Percentiles rank a stretch among this genome's conserved stretches.
Conservation (phyloP, 257 asterid species). For the Thymus mandschuricus region DNA sequence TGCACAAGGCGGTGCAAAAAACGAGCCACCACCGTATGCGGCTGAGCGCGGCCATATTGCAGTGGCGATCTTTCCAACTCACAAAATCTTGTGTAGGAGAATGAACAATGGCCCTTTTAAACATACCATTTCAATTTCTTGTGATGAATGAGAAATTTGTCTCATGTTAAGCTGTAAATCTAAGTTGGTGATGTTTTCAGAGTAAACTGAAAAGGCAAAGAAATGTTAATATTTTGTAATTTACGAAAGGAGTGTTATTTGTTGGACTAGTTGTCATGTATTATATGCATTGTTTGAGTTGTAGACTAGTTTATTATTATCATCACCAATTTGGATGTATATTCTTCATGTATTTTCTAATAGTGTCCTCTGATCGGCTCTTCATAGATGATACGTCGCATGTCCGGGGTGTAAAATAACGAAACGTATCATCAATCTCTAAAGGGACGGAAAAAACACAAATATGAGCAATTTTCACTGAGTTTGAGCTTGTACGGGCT, state of each 20-base stretch:
- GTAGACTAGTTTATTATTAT: no score
- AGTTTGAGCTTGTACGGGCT: no score
- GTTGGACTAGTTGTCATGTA: background rate
- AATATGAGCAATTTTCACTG: no score
- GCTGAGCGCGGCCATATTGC: constrained; percentile 38
- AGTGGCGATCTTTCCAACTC: constrained; percentile 22
- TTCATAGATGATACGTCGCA: no score
- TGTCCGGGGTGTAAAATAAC: no score
- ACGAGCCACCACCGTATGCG: constrained; percentile 36
- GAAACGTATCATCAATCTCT: no score
- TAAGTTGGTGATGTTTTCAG: background rate
- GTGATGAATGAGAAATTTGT: background rate
- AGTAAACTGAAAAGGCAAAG: background rate
- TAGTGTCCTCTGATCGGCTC: no score
- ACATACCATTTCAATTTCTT: no score
- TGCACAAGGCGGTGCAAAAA: constrained; percentile 31
- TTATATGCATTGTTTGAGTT: background rate
- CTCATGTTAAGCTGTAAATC: background rate
- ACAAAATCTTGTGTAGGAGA: background rate
- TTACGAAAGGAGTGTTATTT: background rate
- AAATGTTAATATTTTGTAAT: background rate
- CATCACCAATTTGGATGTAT: no score
- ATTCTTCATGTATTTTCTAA: no score
- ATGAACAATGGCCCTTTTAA: background rate
- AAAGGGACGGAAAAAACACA: no score